phyloP scores from a whole-genome alignment of 1,284 basidiomycete genomes.

The Fomitiporia mediterranea region DNA sequence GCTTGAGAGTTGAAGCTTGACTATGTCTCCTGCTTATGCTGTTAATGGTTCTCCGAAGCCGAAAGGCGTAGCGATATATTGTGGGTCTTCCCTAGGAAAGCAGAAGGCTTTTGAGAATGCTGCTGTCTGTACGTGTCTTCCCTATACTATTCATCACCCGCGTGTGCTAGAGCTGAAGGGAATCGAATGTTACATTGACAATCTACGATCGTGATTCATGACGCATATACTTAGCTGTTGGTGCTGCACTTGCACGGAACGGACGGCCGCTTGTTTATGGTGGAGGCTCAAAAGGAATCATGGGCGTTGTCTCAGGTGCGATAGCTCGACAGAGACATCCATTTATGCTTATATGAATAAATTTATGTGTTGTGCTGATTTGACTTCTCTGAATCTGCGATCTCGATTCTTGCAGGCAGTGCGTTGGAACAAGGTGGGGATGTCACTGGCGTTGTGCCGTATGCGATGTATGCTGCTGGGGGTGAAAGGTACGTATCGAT shows the following conservation, averaged over 20 bases:
- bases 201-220: too few species aligned
- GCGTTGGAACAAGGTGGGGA: constrained; percentile 64
- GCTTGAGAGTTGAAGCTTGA: background rate
- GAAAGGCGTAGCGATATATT: constrained; percentile 68
- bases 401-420: constrained; percentile 33
- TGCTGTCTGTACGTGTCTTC: constrained; percentile 57
- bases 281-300: constrained; percentile 79
- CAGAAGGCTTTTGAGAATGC: constrained; percentile 58
- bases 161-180: background rate
- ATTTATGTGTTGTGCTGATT: background rate
- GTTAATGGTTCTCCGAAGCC: background rate
- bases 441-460: constrained; percentile 80
- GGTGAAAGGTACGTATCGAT: constrained; percentile 41
- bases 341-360: background rate
- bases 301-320: constrained; percentile 76
- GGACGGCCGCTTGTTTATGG: constrained; percentile 78
- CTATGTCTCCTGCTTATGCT: background rate
- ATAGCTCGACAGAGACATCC: background rate
- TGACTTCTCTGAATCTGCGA: background rate
- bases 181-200: too few species aligned
- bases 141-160: background rate
- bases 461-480: constrained; percentile 63
- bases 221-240: constrained; percentile 54
- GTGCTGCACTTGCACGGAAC: constrained; percentile 63
- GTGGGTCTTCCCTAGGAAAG: constrained; percentile 69